Evolutionary conservation across 2,329 filamentous ascomycete species (phyloP).

Genomic region (Alternaria arborescens): DNA sequence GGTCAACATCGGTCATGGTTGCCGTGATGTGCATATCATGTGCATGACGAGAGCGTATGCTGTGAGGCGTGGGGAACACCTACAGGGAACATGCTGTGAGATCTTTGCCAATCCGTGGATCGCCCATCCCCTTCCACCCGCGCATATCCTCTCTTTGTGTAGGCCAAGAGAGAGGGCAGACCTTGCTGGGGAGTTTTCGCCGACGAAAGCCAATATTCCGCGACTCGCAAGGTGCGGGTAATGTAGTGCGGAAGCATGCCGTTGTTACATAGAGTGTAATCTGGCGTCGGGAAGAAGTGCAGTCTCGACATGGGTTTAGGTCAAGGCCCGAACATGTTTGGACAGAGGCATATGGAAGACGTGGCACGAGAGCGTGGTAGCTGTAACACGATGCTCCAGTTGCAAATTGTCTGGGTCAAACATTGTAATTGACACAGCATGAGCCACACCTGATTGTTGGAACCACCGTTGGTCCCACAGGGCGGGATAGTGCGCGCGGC

Average conservation of each 20-base stretch:
- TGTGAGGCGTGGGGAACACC: constrained; percentile 14
- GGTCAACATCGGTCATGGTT: constrained; percentile 30
- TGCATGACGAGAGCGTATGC: constrained; percentile 9
- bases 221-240: constrained; percentile 23
- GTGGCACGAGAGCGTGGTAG: constrained; percentile 18
- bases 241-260: constrained; percentile 14
- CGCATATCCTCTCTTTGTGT: constrained; percentile 32
- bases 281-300: constrained; percentile 23
- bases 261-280: constrained; percentile 21
- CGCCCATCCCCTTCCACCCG: constrained; percentile 28
- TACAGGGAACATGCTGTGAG: constrained; percentile 29
- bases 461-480: constrained; percentile 49
- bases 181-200: constrained; percentile 24
- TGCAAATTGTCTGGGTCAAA: constrained; percentile 25
- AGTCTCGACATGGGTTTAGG: constrained; percentile 16
- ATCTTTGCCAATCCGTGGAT: constrained; percentile 24
- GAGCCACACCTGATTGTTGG: constrained; percentile 49
- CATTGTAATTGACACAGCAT: constrained; percentile 38
- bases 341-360: constrained; percentile 14
- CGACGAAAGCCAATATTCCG: constrained; percentile 18
- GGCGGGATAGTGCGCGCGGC: constrained; percentile 41
- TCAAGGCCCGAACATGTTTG: constrained; percentile 24
- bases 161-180: constrained; percentile 16
- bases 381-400: background rate
- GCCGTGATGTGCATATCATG: constrained; percentile 40